Conservation (phyloP, 108 stramenopile genomes). For the Cafeteria roenbergensis region DNA sequence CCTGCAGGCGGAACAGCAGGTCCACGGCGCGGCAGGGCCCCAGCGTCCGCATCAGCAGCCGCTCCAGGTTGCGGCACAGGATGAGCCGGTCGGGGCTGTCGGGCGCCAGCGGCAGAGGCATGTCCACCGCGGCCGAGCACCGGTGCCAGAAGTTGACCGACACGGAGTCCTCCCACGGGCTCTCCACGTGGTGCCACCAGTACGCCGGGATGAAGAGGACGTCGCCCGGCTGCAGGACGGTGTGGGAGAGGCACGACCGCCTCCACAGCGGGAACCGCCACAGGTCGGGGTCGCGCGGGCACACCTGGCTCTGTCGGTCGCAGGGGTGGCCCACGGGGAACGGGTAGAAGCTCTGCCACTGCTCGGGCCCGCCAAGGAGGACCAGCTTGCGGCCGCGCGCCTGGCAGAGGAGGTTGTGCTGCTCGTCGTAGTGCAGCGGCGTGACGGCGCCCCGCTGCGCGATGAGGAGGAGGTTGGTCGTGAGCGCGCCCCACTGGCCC, state of each 20-base stretch:
- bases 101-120: no score
- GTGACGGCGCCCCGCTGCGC: conserved; percentile 3
- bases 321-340: not conserved
- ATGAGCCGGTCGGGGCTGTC: not conserved
- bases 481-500: conserved; percentile 9
- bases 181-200: conserved; percentile 14
- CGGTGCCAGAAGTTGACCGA: not conserved
- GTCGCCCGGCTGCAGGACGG: conserved; percentile 10
- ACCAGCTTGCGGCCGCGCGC: conserved; percentile 4
- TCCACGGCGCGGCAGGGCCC: not conserved
- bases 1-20: not conserved
- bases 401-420: conserved; percentile 10
- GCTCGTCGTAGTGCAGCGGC: conserved; percentile 18
- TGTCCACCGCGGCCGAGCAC: not conserved
- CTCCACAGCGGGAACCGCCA: not conserved
- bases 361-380: not conserved
- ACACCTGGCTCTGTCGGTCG: not conserved
- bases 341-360: not conserved
- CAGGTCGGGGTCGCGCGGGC: not conserved
- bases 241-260: not conserved
- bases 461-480: conserved; percentile 1
- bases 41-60: not conserved
- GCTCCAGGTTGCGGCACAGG: not conserved
- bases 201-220: conserved; percentile 14
- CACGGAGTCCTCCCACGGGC: not conserved